Evolutionary conservation across 495 filamentous ascomycete species (phyloP).

Genomic region (Aspergillus kassunensis): DNA sequence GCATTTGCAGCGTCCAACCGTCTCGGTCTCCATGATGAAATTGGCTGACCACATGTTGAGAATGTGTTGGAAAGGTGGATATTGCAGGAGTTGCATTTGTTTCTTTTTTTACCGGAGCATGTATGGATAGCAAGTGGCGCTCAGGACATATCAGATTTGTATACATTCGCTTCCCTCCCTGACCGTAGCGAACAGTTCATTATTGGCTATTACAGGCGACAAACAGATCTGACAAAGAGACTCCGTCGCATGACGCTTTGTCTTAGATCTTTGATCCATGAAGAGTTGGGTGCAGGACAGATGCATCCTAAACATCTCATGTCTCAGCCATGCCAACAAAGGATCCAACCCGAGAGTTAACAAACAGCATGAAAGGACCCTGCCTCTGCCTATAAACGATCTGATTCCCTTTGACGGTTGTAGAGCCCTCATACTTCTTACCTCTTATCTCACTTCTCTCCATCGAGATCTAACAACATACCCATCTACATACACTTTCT

Average conservation of each 20-base stretch:
- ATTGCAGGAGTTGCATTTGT: not conserved
- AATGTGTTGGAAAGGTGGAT: not conserved
- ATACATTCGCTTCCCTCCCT: not conserved
- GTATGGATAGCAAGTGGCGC: conserved; percentile 3
- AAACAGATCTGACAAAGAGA: not conserved
- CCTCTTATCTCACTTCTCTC: not conserved
- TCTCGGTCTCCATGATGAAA: conserved; percentile 8
- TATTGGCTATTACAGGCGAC: not conserved
- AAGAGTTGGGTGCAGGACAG: conserved; percentile 1
- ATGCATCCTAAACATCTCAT: not conserved
- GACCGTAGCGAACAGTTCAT: not conserved
- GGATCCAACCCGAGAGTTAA: not conserved
- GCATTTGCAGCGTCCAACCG: not conserved
- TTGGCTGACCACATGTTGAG: not conserved
- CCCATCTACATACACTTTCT: not conserved
- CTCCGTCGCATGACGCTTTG: not conserved
- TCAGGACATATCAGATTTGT: not conserved
- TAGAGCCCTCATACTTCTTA: not conserved
- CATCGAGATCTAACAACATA: not conserved
- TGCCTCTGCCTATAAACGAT: not conserved
- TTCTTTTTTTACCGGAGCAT: not conserved
- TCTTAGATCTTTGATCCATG: not conserved
- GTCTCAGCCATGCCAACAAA: conserved; percentile 9
- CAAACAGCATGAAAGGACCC: not conserved
- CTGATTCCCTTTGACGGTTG: not conserved